Base-by-base conservation (phyloP, 1,139 yeast genomes). In the Schwanniomyces etchellsii region DNA sequence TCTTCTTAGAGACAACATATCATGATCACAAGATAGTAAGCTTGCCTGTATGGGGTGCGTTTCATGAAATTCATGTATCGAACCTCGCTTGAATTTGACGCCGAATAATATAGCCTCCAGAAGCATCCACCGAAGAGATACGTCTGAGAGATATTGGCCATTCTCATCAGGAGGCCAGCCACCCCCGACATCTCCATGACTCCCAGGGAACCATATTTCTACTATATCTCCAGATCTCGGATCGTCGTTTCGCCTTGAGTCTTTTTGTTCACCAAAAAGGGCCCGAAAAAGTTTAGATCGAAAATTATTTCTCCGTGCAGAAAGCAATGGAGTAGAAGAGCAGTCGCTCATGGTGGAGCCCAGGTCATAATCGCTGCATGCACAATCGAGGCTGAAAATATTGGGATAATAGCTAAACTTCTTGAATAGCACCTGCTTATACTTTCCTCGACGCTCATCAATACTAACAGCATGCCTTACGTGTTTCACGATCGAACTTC, bases 171-270 rank as follows among this genome's bases (percentile, higher is more conserved):
- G 51, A 1, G 57, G 49, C 75, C 78, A 74, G 3, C 81, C 81
- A 3, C 84, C 84, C 2, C 85, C 84, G 36, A 74, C 54, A 47
- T 78, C 84, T 3, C 79, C 64, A 49, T 78, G 85, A 44, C 74
- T 74, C 1, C 85, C 85, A 1, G 81, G 73, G 43, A 78, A 79
- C 77, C 79, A 77, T 29, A 70, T 48, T 44, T 76, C 81, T 5
- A 68, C 42, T 14, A 73, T 42, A 44, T 74, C 80, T 15, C 43
- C 39, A 16, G 52, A 48, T 7, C 9, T 7, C 7, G 7, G n/a
- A n/a, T n/a, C 7, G n/a, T 18, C 21, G n/a, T 18, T 18, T 7
- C n/a, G 7, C 21, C 21, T 18, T 7, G 9, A 7, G 7, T 18
- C 9, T 18, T 7, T n/a, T n/a, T 18, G 21, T 7, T 18, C 21